These are phyloP conservation scores for Elongisporangium undulatum DNA, from an alignment of 352 stramenopile species.

Conservation along the genomic window DNA sequence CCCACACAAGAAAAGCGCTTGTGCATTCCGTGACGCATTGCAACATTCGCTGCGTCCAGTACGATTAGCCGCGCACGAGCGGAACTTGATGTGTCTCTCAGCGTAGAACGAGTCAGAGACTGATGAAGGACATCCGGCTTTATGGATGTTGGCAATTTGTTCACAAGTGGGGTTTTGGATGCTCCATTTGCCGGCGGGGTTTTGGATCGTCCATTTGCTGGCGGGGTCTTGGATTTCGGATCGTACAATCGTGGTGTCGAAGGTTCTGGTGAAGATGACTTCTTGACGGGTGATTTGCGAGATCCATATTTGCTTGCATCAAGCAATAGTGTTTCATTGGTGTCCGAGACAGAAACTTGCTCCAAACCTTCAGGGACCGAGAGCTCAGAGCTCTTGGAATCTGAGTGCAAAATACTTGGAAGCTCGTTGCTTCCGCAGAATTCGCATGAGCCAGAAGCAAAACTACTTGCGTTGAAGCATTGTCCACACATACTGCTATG, in stretches of 20 bases:
- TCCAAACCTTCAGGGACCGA: neutral
- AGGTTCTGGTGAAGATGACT: neutral
- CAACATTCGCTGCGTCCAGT: slow-evolving; percentile 71
- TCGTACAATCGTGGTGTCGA: neutral
- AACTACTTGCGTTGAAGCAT: neutral
- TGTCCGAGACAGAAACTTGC: neutral
- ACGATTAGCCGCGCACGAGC: slow-evolving; percentile 37
- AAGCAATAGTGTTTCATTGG: neutral
- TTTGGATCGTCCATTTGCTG: neutral
- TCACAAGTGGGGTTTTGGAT: neutral
- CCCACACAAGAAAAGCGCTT: slow-evolving; percentile 73
- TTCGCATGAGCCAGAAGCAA: slow-evolving; percentile 8
- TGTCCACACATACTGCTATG: neutral
- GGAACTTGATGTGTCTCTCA: neutral
- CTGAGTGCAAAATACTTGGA: neutral
- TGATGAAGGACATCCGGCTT: neutral
- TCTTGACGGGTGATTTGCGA: neutral
- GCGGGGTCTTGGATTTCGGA: neutral
- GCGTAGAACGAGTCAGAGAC: neutral
- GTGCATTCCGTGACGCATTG: slow-evolving; percentile 74
- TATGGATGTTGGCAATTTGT: neutral
- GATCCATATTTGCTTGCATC: neutral
- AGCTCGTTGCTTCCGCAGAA: slow-evolving; percentile 1
- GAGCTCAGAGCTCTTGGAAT: neutral
- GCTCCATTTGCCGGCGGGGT: too few relatives aligned